Evolutionary conservation across 2,329 filamentous ascomycete genomes (phyloP), one percentile per base, ranked within the genome.

Genomic region (Dothistroma pini): DNA sequence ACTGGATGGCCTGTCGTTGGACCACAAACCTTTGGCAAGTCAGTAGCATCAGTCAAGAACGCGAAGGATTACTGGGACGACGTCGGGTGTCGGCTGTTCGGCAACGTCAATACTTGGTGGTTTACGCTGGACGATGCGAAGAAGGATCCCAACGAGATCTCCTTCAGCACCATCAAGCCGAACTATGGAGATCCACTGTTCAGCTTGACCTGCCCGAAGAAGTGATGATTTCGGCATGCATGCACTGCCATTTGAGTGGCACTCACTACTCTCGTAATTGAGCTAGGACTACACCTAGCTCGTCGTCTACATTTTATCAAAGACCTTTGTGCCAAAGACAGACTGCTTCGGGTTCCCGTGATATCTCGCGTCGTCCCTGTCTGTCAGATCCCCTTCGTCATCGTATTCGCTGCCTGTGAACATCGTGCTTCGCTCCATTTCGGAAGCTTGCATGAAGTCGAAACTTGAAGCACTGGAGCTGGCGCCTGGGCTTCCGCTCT

Each of bases 1-100:
- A 95, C 91, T 16, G 92, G 92, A 66, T 95, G 90, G 86, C 91
- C 92, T 54, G 86, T 92, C 57, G 86, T 81, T 69, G 92, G 91
- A 59, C 78, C 84, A 66, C 81, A 78, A 1, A 77, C 83, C 63
- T 77, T 83, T 64, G 86, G 86, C 68, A 73, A 84, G 54, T 90
- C 85, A 47, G 81, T 88, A 10, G 81, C 92, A 6, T 86, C 80
- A 38, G 64, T 78, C 34, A 78, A 82, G 57, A 93, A 93, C 72
- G 90, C 92, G 49, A 82, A 90, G 79, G 83, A 76, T n/a, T 96
- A 86, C 83, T 96, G 90, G 89, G 81, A 90, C 68, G 79, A 88
- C 51, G 89, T 93, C 56, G 89, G 86, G 56, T 96, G 91, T 81
- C 75, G 78, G 59, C 76, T 88, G 62, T 86, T 91, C 64, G 85